phyloP scores from a whole-genome alignment of 257 asterid species.

The Knoxia roxburghii region DNA sequence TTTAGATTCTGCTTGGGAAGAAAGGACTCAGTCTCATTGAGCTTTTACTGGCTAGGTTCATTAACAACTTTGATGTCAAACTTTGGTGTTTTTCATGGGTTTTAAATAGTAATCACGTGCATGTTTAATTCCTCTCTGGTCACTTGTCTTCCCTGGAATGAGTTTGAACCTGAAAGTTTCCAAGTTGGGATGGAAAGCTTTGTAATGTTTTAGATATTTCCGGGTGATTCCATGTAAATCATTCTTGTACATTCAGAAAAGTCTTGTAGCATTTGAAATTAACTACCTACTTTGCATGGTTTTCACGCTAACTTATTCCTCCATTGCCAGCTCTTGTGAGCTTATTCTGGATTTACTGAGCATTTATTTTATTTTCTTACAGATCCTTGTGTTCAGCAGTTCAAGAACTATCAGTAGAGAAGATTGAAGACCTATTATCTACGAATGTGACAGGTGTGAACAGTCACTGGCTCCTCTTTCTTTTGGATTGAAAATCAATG shows the following conservation, averaged over 20 bases:
- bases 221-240: neutral
- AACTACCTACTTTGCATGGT: neutral
- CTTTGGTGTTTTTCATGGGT: no score
- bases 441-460: slow-evolving; percentile 36
- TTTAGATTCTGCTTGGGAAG: neutral
- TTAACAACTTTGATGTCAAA: neutral
- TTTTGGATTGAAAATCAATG: neutral
- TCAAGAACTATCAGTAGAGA: slow-evolving; percentile 56
- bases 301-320: neutral
- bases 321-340: neutral
- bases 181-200: neutral
- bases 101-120: no score
- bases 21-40: neutral
- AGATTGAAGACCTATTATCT: slow-evolving; percentile 52
- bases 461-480: slow-evolving; percentile 5
- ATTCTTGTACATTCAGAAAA: neutral
- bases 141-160: neutral
- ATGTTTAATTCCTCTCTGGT: neutral
- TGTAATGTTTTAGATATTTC: neutral
- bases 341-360: neutral
- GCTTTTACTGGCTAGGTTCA: neutral
- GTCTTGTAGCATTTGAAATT: neutral
- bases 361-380: slow-evolving; percentile 18
- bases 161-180: neutral
- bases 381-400: slow-evolving; percentile 69